phyloP scores from a whole-genome alignment of 2,329 filamentous ascomycete genomes.

The Verticillium albo-atrum region DNA sequence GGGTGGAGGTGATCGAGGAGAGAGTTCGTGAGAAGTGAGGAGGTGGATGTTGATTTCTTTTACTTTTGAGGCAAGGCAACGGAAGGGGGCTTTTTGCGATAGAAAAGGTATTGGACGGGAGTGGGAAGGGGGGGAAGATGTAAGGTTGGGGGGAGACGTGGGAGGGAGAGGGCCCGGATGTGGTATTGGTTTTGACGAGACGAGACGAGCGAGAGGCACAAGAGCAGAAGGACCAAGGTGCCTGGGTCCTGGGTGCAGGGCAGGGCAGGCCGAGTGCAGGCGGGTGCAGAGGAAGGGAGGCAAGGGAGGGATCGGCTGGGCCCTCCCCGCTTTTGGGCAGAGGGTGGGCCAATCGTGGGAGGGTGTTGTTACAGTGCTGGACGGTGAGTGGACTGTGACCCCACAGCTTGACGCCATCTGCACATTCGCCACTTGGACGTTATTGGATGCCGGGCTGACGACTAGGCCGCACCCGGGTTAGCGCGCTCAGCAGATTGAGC shows the following conservation, averaged over 20 bases:
- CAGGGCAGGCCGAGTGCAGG: slow-evolving; percentile 2
- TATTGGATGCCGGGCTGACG: slow-evolving; percentile 8
- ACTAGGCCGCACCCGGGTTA: slow-evolving; percentile 8
- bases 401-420: slow-evolving; percentile 11
- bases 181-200: slow-evolving; percentile 15
- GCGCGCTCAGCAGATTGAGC: slow-evolving; percentile 10
- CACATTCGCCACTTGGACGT: slow-evolving; percentile 10
- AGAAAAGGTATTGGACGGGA: neutral
- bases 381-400: neutral
- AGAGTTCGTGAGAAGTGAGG: neutral
- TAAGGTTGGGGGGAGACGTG: slow-evolving; percentile 5
- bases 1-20: neutral
- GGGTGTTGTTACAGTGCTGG: slow-evolving; percentile 1
- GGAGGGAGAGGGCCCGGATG: slow-evolving; percentile 8
- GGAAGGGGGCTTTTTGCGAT: neutral
- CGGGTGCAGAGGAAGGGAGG: slow-evolving; percentile 6
- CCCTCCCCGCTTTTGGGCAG: neutral
- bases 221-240: slow-evolving; percentile 9
- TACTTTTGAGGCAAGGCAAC: neutral
- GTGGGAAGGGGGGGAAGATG: slow-evolving; percentile 8
- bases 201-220: slow-evolving; percentile 7
- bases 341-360: slow-evolving; percentile 7
- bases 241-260: slow-evolving; percentile 8
- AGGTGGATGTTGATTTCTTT: neutral
- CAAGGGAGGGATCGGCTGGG: slow-evolving; percentile 4